phyloP scores from a whole-genome alignment of 73 alveolate genomes.

The Paramecium sonneborni region DNA sequence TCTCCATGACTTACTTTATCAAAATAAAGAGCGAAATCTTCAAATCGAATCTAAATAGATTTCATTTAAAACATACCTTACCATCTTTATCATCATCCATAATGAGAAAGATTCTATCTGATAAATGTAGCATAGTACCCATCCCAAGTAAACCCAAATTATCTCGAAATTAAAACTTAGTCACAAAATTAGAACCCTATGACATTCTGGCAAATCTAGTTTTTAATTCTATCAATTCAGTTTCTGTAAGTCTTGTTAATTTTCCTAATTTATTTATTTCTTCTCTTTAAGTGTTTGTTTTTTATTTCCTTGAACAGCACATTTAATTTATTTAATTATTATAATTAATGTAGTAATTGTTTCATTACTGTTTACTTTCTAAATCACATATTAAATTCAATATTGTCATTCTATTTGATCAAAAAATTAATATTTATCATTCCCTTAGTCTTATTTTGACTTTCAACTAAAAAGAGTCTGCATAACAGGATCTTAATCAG shows the following conservation, averaged over 20 bases:
- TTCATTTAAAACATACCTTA: not conserved
- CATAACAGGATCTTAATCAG: no score
- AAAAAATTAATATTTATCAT: slow-evolving; percentile 80
- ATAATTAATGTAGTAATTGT: not conserved
- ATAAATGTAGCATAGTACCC: slow-evolving; percentile 58
- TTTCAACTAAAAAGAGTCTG: no score
- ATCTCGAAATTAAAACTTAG: slow-evolving; percentile 56
- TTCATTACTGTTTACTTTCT: not conserved
- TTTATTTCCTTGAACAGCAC: not conserved
- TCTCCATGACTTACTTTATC: slow-evolving; percentile 42
- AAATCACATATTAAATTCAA: not conserved
- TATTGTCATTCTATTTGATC: slow-evolving; percentile 77
- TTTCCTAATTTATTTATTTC: not conserved
- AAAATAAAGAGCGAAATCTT: slow-evolving; percentile 43
- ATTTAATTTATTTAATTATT: not conserved
- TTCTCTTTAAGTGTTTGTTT: not conserved
- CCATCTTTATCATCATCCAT: slow-evolving; percentile 67
- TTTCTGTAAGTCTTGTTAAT: not conserved
- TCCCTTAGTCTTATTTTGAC: no score
- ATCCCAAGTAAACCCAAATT: slow-evolving; percentile 62
- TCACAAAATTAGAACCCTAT: slow-evolving; percentile 30
- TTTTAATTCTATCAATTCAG: slow-evolving; percentile 5
- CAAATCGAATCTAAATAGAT: slow-evolving; percentile 8
- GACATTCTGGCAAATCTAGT: slow-evolving; percentile 63
- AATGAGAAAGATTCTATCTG: slow-evolving; percentile 58